Percentiles rank a stretch among this genome's conserved stretches.
These are phyloP conservation scores for Magnaporthales sp. DNA, from an alignment of 2,329 filamentous ascomycete species.

Conservation along the genomic window DNA sequence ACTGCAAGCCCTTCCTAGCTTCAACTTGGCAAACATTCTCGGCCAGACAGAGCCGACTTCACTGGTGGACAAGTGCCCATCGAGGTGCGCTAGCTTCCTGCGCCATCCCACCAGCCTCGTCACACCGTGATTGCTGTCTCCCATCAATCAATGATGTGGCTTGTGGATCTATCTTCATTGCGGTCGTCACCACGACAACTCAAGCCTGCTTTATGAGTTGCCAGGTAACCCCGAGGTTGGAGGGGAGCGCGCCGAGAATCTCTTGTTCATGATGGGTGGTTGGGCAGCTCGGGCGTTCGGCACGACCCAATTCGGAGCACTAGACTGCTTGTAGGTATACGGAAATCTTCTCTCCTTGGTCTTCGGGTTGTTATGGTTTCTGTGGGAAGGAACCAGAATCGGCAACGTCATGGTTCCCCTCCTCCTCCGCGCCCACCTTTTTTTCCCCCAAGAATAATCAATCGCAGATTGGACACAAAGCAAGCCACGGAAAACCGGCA, in stretches of 20 bases:
- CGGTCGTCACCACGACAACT: not conserved
- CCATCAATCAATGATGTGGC: not conserved
- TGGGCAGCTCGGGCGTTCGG: not conserved
- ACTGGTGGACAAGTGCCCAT: not conserved
- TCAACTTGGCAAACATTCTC: not conserved
- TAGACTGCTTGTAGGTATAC: no score
- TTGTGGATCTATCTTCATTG: not conserved
- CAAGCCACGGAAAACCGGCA: not conserved
- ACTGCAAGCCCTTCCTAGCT: not conserved
- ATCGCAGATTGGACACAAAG: not conserved
- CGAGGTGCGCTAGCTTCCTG: not conserved
- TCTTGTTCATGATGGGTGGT: not conserved
- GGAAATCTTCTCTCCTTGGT: not conserved
- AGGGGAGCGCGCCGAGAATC: not conserved
- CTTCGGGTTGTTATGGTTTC: no score
- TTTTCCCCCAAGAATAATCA: not conserved
- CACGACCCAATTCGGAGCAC: not conserved
- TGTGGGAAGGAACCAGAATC: not conserved
- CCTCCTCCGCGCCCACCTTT: not conserved
- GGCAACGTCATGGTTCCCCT: not conserved
- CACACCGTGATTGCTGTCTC: not conserved
- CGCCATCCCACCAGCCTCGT: not conserved
- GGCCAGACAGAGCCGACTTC: not conserved
- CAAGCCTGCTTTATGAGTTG: not conserved
- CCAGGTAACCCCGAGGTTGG: not conserved